Percentiles rank a stretch among this genome's conserved stretches.
These are phyloP conservation scores for Scheffersomyces lignicola DNA, from an alignment of 1,139 yeast genomes.

Conservation along the genomic window DNA sequence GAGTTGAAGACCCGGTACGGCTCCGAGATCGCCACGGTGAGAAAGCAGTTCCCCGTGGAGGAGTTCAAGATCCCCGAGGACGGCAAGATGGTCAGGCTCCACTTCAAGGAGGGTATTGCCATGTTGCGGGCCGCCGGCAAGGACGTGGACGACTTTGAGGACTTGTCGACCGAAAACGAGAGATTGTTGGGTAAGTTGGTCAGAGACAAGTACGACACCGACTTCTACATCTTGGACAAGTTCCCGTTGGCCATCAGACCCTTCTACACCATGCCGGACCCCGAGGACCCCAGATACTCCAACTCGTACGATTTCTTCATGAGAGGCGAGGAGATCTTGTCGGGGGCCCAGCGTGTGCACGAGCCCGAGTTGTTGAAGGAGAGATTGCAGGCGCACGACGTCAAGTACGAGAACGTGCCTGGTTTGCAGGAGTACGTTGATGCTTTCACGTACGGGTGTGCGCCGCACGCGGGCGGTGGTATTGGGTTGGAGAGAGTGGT, in stretches of 20 bases:
- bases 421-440: slow-evolving; percentile 90
- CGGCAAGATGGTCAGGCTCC: slow-evolving; percentile 88
- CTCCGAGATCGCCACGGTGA: slow-evolving; percentile 83
- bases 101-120: slow-evolving; percentile 87
- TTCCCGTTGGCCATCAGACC: slow-evolving; percentile 97
- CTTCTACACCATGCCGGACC: slow-evolving; percentile 98
- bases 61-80: slow-evolving; percentile 90
- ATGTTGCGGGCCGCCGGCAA: slow-evolving; percentile 81
- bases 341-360: slow-evolving; percentile 99
- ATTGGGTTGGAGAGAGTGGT: slow-evolving; percentile 98
- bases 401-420: slow-evolving; percentile 67
- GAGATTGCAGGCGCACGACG: slow-evolving; percentile 81
- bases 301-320: slow-evolving; percentile 97
- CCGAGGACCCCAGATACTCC: slow-evolving; percentile 87
- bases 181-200: slow-evolving; percentile 88
- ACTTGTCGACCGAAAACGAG: slow-evolving; percentile 91
- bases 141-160: slow-evolving; percentile 84
- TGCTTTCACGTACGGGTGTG: slow-evolving; percentile 91
- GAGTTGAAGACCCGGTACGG: slow-evolving; percentile 78
- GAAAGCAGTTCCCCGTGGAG: slow-evolving; percentile 96
- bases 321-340: slow-evolving; percentile 98
- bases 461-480: slow-evolving; percentile 99
- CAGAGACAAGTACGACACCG: slow-evolving; percentile 92
- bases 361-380: slow-evolving; percentile 79
- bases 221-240: slow-evolving; percentile 95